These are phyloP conservation scores for Cercospora sp. DNA, from an alignment of 2,329 filamentous ascomycete species.

Conservation along the genomic window DNA sequence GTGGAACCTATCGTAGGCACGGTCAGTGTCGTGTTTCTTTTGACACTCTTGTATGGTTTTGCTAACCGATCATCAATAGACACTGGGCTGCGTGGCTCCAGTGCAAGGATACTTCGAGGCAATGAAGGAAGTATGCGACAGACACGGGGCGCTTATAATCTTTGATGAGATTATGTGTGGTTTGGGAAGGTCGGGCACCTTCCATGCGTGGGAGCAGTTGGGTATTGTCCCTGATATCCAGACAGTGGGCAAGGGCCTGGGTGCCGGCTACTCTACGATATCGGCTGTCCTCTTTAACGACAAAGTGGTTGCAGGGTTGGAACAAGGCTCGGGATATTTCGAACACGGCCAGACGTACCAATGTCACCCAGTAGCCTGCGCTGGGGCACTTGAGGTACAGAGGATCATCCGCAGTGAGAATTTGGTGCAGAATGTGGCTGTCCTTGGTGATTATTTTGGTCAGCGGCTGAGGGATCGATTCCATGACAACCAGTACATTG, in stretches of 20 bases:
- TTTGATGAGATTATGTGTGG: slow-evolving; percentile 49
- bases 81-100: slow-evolving; percentile 51
- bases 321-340: slow-evolving; percentile 47
- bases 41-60: background rate
- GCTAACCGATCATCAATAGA: slow-evolving; percentile 29
- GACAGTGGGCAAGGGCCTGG: slow-evolving; percentile 62
- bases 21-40: background rate
- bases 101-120: slow-evolving; percentile 57
- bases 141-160: slow-evolving; percentile 57
- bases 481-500: slow-evolving; percentile 51
- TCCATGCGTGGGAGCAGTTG: slow-evolving; percentile 35
- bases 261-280: slow-evolving; percentile 60
- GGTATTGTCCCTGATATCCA: slow-evolving; percentile 61
- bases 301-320: slow-evolving; percentile 50
- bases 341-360: slow-evolving; percentile 63
- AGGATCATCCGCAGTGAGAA: slow-evolving; percentile 56
- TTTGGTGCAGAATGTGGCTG: slow-evolving; percentile 57
- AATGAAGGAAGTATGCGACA: slow-evolving; percentile 56
- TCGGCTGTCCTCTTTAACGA: slow-evolving; percentile 58
- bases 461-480: slow-evolving; percentile 45
- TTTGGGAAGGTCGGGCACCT: slow-evolving; percentile 31
- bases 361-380: slow-evolving; percentile 57
- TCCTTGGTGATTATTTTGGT: slow-evolving; percentile 53
- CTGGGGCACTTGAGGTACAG: slow-evolving; percentile 63
- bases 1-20: slow-evolving; percentile 52